phyloP scores from a whole-genome alignment of 768 basidiomycete species.

The Kwoniella dejecticola region DNA sequence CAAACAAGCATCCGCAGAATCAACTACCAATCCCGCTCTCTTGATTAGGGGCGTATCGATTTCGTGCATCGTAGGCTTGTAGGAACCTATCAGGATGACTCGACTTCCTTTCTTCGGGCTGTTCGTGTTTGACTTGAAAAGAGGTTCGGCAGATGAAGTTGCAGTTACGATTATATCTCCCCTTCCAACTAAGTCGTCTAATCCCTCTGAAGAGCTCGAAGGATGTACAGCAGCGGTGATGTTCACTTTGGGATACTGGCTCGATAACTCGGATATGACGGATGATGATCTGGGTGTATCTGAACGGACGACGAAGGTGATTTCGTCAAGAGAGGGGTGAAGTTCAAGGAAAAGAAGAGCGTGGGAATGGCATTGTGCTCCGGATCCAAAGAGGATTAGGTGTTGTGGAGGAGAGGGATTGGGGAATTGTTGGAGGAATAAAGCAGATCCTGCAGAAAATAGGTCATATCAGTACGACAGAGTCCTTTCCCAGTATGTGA shows the following conservation, averaged over 20 bases:
- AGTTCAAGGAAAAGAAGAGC: constrained; percentile 40
- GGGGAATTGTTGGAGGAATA: constrained; percentile 33
- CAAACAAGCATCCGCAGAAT: constrained; percentile 71
- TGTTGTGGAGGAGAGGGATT: constrained; percentile 16
- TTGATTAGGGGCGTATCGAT: constrained; percentile 65
- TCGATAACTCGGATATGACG: constrained; percentile 22
- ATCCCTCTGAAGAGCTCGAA: constrained; percentile 3
- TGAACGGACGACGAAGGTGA: constrained; percentile 57
- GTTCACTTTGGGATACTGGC: constrained; percentile 21
- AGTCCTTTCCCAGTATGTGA: no score
- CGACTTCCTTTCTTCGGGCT: constrained; percentile 61
- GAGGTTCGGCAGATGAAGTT: constrained; percentile 69
- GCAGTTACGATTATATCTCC: constrained; percentile 73
- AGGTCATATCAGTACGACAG: neutral
- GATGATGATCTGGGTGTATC: constrained; percentile 51
- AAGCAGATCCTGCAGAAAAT: constrained; percentile 40
- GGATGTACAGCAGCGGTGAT: constrained; percentile 16
- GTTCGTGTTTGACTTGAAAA: constrained; percentile 72
- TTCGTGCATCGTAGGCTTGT: constrained; percentile 78
- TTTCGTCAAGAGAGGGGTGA: constrained; percentile 29
- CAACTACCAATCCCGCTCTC: constrained; percentile 67
- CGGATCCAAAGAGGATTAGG: constrained; percentile 45
- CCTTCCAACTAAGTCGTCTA: constrained; percentile 55
- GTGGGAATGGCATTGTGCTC: constrained; percentile 50
- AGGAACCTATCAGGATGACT: constrained; percentile 77